A percentile compares a stretch with the other conserved stretches of the same genome.
phyloP scores from a whole-genome alignment of 345 rosid species.

The Heritiera littoralis region DNA sequence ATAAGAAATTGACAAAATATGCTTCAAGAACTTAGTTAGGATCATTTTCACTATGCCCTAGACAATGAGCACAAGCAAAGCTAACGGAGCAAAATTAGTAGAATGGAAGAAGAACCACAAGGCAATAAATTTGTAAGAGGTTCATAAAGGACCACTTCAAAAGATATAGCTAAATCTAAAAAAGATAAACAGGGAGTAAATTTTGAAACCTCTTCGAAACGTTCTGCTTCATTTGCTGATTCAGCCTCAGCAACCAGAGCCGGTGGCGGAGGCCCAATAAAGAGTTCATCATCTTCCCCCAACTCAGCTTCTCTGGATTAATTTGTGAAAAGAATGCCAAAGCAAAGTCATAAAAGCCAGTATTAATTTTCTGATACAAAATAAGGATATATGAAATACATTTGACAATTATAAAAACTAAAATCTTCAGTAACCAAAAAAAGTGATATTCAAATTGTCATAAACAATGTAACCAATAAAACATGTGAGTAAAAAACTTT shows the following conservation, averaged over 20 bases:
- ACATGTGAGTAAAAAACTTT: not conserved
- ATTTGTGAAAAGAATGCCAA: conserved; percentile 20
- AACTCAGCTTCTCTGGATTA: conserved; percentile 74
- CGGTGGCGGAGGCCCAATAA: conserved; percentile 91
- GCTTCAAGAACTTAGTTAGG: not conserved
- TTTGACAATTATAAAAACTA: not conserved
- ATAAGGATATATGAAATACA: not conserved
- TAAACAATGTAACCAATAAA: conserved; percentile 3
- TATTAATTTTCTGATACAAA: conserved; percentile 12
- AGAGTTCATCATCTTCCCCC: conserved; percentile 75
- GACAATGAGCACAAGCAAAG: not conserved
- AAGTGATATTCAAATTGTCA: not conserved
- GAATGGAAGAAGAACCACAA: not conserved
- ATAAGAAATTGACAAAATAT: not conserved
- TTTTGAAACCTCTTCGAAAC: conserved; percentile 79
- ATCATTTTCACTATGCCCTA: not conserved
- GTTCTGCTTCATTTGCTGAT: conserved; percentile 91
- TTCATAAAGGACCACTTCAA: not conserved
- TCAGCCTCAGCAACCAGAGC: conserved; percentile 90
- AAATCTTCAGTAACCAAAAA: not conserved
- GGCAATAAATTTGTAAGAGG: not conserved
- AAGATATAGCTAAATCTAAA: conserved; percentile 11
- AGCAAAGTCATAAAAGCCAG: not conserved
- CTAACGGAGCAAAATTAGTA: not conserved
- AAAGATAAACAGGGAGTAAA: conserved; percentile 14